Evolutionary conservation across 352 stramenopile species (phyloP), one percentile per base, ranked within the genome.

Genomic region (Phytophthora pluvialis): DNA sequence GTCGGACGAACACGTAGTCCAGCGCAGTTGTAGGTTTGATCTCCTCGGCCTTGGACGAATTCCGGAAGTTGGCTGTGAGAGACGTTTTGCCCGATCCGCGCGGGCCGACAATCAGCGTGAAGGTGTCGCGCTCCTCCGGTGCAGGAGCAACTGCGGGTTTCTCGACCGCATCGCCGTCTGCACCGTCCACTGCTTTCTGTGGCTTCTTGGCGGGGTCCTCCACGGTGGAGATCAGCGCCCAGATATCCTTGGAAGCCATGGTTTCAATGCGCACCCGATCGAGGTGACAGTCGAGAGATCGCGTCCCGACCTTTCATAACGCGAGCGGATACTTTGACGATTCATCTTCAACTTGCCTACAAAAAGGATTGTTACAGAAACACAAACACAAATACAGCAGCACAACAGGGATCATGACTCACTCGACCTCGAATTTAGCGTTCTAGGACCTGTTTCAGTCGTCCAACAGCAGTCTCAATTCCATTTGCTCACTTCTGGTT

Each of bases 1-100:
- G 71, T 3, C 90, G 86, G 47, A 92, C 90, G 43, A 94, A 97
- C 5, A 92, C 69, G 56, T 97, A 98, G 64, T 98, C 90, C n/a
- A 98, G 75, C 3, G 90, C 91, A 5, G 94, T 93, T 4, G 91
- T 97, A 31, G 91, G 89, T 63, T 97, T 98, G 55, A 93, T 93
- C 57, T 95, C 78, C 18, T 96, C 88, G 12, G 73, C 83, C 67
- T 88, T 90, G 29, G 72, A 70, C 3, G 78, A 86, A 69, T 88
- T 90, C 25, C 85, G 73, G 42, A 91, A 91, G 28, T 73, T 81
- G 13, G 74, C 72, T 11, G 82, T 81, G n/a, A 97, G 66, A 29
- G 83, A 93, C 13, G 84, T 91, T 74, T 97, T 97, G 16, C 89
- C 89, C 0, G 86, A 77, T 43, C 75, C 70, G 16, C 87, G 89